These are phyloP conservation scores for Rhododendron simsii DNA, from an alignment of 148 eudicot species.

Conservation along the genomic window DNA sequence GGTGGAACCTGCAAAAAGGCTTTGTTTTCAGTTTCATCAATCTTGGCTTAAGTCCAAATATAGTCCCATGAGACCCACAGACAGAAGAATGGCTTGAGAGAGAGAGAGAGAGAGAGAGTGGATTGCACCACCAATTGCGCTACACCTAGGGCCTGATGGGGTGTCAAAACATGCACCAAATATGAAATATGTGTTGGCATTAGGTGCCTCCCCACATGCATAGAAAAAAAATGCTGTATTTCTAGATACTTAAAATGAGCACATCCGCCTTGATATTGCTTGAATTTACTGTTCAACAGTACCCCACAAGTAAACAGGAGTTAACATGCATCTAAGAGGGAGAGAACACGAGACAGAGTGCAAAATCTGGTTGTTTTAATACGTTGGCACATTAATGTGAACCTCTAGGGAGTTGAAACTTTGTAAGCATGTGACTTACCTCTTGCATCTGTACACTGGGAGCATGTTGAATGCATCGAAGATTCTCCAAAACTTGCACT, in stretches of 20 bases:
- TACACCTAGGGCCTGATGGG: neutral
- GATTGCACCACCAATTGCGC: neutral
- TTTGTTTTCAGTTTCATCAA: neutral
- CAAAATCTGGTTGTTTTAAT: neutral
- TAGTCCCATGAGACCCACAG: neutral
- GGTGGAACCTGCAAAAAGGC: slow-evolving; percentile 78
- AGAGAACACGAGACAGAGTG: neutral
- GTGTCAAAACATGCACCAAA: neutral
- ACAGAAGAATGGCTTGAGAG: neutral
- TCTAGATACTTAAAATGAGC: neutral
- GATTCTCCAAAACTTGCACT: slow-evolving; percentile 93
- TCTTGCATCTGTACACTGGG: slow-evolving; percentile 98
- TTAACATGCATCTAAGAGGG: neutral
- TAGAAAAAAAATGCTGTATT: neutral
- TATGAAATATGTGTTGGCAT: neutral
- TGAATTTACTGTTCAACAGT: neutral
- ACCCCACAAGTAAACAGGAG: neutral
- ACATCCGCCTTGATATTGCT: neutral
- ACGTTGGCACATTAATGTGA: neutral
- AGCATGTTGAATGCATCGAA: slow-evolving; percentile 92
- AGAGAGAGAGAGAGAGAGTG: too few species aligned
- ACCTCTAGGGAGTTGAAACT: neutral
- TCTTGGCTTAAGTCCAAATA: too few species aligned
- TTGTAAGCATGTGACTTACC: slow-evolving; percentile 36
- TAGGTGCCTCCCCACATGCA: neutral